A percentile compares a stretch with the other conserved stretches of the same genome.
phyloP scores from a whole-genome alignment of 2,329 filamentous ascomycete genomes.

The Pseudonectria foliicola region DNA sequence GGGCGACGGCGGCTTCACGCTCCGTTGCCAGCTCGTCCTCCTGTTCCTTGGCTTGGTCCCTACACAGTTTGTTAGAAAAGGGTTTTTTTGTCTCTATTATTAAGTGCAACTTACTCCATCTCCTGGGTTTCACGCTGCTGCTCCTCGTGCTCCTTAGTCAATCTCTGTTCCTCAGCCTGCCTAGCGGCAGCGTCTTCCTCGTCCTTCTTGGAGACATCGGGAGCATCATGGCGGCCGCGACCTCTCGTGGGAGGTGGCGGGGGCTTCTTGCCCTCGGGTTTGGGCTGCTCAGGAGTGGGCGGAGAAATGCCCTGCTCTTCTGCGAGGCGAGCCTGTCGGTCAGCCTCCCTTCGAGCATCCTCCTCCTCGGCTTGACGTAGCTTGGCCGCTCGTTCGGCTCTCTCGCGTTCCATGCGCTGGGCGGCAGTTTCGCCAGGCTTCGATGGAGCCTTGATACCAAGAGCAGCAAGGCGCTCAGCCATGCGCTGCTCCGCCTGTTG shows the following conservation, averaged over 20 bases:
- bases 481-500: slow-evolving; percentile 96
- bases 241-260: slow-evolving; percentile 79
- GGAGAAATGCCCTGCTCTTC: slow-evolving; percentile 64
- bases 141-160: slow-evolving; percentile 65
- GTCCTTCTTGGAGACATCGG: slow-evolving; percentile 45
- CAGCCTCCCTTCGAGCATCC: slow-evolving; percentile 79
- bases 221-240: slow-evolving; percentile 50
- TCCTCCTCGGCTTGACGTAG: slow-evolving; percentile 88
- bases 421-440: slow-evolving; percentile 75
- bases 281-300: slow-evolving; percentile 42
- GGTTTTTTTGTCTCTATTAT: not conserved
- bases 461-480: slow-evolving; percentile 87
- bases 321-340: slow-evolving; percentile 74
- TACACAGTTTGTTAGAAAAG: slow-evolving; percentile 34
- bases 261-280: slow-evolving; percentile 52
- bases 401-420: slow-evolving; percentile 83
- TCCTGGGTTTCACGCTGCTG: slow-evolving; percentile 66
- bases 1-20: slow-evolving; percentile 71
- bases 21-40: slow-evolving; percentile 77
- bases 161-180: slow-evolving; percentile 58
- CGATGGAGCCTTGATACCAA: slow-evolving; percentile 78
- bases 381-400: slow-evolving; percentile 78
- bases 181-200: slow-evolving; percentile 51
- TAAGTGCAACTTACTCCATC: slow-evolving; percentile 65
- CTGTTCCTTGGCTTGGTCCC: slow-evolving; percentile 64